These are phyloP conservation scores for Oidiodendron maius DNA, from an alignment of 495 filamentous ascomycete genomes.

Conservation along the genomic window DNA sequence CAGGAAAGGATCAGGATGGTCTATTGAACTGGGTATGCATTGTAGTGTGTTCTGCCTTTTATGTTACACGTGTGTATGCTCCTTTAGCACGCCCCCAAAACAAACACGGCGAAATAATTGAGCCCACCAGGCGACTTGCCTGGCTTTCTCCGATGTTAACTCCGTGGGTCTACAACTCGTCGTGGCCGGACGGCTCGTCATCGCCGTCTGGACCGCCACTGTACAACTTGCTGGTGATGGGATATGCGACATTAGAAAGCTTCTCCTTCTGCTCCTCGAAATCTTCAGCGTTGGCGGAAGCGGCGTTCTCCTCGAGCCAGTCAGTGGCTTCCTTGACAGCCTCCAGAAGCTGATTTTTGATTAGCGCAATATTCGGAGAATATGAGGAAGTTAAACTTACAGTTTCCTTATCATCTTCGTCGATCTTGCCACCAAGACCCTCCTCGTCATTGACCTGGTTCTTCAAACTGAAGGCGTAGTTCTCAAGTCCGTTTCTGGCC, in stretches of 20 bases:
- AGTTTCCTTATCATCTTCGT: constrained; percentile 97
- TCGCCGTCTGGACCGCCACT: constrained; percentile 54
- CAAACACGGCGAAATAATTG: neutral
- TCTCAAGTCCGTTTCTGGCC: constrained; percentile 92
- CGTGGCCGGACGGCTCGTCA: constrained; percentile 74
- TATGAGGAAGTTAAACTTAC: constrained; percentile 36
- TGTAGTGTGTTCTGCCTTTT: neutral
- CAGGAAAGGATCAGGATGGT: too few species aligned
- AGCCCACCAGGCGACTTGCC: neutral
- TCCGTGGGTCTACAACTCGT: constrained; percentile 69
- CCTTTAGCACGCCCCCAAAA: neutral
- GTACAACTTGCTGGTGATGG: constrained; percentile 98
- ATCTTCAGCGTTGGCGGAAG: constrained; percentile 81
- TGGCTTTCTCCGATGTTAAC: neutral
- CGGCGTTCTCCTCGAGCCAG: constrained; percentile 96
- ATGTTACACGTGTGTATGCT: neutral
- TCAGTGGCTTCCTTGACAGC: constrained; percentile 96
- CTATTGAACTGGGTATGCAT: neutral
- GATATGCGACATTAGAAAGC: constrained; percentile 91
- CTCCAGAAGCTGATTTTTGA: constrained; percentile 62
- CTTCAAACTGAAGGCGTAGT: constrained; percentile 96
- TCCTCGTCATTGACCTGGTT: constrained; percentile 98
- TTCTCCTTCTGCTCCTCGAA: constrained; percentile 99
- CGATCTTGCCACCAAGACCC: constrained; percentile 94
- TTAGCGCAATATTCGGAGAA: constrained; percentile 16